phyloP scores from a whole-genome alignment of 164 flowering plant species.

The Magnolia sinica region DNA sequence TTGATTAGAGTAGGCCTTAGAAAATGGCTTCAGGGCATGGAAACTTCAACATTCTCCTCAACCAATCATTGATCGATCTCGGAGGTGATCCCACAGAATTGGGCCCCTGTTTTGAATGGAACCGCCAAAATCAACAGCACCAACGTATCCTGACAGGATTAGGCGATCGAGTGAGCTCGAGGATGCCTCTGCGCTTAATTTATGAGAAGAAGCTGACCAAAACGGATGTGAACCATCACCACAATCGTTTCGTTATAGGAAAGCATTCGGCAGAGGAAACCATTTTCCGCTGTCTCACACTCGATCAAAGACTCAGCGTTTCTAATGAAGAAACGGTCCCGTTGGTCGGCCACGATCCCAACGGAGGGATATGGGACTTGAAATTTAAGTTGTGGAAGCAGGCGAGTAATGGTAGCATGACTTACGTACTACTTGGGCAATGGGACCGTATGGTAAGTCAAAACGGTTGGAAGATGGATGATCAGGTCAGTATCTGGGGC shows the following conservation, averaged over 20 bases:
- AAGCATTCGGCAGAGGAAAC: not conserved
- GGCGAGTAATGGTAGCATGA: not conserved
- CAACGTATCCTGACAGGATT: not conserved
- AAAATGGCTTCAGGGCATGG: not conserved
- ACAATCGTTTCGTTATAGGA: not conserved
- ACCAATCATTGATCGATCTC: not conserved
- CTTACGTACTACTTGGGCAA: not conserved
- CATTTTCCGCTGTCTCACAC: not conserved
- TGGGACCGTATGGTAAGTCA: not conserved
- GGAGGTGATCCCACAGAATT: not conserved
- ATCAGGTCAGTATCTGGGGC: not conserved
- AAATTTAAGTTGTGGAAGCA: not conserved
- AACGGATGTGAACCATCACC: not conserved
- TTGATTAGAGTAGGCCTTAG: too few species aligned
- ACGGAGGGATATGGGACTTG: not conserved
- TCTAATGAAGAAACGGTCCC: not conserved
- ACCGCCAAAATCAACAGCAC: not conserved
- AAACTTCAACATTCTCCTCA: not conserved
- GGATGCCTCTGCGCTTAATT: too few species aligned
- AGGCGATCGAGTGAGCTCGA: not conserved
- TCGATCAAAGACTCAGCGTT: not conserved
- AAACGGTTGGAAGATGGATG: not conserved
- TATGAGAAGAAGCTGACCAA: not conserved
- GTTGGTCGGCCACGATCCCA: not conserved
- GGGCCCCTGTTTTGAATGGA: not conserved